Evolutionary conservation across 2,329 filamentous ascomycete genomes (phyloP).

Genomic region (Paecilomyces variotii): DNA sequence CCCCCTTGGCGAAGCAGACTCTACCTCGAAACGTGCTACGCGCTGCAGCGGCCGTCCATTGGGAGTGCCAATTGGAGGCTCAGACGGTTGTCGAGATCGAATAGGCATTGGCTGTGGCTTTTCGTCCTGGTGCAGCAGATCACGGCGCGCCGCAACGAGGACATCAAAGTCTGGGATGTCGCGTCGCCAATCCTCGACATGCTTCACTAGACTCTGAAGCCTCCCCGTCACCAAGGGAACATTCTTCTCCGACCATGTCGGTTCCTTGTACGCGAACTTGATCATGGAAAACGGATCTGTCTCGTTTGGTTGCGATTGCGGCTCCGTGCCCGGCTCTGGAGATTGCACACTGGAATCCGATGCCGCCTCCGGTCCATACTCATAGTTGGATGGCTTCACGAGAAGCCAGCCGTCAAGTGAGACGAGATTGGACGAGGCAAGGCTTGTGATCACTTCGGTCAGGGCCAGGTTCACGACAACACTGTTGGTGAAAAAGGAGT

Average conservation of each 20-base stretch:
- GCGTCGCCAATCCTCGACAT: conserved; percentile 54
- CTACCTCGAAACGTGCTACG: background rate
- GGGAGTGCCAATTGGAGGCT: conserved; percentile 11
- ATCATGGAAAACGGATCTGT: conserved; percentile 18
- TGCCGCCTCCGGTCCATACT: conserved; percentile 31
- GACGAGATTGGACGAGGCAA: conserved; percentile 78
- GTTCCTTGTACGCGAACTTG: conserved; percentile 32
- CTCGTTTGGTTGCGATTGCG: conserved; percentile 19
- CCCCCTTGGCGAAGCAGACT: conserved; percentile 16
- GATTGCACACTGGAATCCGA: conserved; percentile 20
- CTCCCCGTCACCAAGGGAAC: conserved; percentile 44
- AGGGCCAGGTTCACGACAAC: conserved; percentile 85
- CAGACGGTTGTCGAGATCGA: conserved; percentile 15
- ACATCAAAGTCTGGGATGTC: conserved; percentile 66
- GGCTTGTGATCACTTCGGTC: conserved; percentile 72
- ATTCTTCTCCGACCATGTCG: conserved; percentile 42
- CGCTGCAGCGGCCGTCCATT: conserved; percentile 7
- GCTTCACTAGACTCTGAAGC: conserved; percentile 53
- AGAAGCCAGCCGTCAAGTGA: conserved; percentile 86
- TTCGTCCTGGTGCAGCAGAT: conserved; percentile 30
- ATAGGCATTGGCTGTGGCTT: conserved; percentile 8
- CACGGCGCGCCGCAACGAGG: conserved; percentile 53
- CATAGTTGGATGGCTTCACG: conserved; percentile 59
- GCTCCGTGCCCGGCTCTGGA: conserved; percentile 31
- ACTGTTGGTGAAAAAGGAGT: conserved; percentile 79